Evolutionary conservation across 2,329 filamentous ascomycete genomes (phyloP).

Genomic region (Aureobasidium sp.): DNA sequence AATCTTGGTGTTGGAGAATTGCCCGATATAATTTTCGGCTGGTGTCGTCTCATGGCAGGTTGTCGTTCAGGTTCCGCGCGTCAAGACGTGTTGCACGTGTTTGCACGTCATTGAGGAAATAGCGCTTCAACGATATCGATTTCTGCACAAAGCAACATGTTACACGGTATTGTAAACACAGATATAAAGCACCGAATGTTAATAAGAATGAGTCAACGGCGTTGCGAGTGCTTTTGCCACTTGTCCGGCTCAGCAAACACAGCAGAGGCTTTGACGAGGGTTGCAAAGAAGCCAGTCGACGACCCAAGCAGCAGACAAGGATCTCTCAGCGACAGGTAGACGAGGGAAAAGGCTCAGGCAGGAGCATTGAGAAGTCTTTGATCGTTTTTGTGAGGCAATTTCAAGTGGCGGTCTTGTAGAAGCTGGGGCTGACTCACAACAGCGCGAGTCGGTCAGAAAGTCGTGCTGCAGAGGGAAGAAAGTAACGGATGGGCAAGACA

Average conservation of each 20-base stretch:
- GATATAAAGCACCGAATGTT: not conserved
- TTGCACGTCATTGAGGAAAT: not conserved
- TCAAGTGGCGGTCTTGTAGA: not conserved
- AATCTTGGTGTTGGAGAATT: not conserved
- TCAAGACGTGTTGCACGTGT: not conserved
- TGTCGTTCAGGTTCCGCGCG: not conserved
- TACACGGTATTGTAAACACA: not conserved
- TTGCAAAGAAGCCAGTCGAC: not conserved
- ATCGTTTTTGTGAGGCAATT: not conserved
- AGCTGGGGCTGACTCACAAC: not conserved
- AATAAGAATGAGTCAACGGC: not conserved
- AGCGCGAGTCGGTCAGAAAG: not conserved
- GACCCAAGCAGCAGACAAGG: not conserved
- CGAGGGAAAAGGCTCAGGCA: not conserved
- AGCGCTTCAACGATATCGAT: not conserved
- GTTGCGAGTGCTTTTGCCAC: not conserved
- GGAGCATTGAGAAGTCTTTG: not conserved
- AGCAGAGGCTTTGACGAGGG: no score
- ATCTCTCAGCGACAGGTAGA: not conserved
- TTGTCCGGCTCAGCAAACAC: not conserved
- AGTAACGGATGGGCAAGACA: not conserved
- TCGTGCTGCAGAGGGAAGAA: not conserved
- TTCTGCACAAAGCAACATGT: not conserved
- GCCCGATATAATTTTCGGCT: not conserved
- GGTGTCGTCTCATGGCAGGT: not conserved